These are phyloP conservation scores for Blastocystis sp. DNA, from an alignment of 352 stramenopile species.

Conservation along the genomic window DNA sequence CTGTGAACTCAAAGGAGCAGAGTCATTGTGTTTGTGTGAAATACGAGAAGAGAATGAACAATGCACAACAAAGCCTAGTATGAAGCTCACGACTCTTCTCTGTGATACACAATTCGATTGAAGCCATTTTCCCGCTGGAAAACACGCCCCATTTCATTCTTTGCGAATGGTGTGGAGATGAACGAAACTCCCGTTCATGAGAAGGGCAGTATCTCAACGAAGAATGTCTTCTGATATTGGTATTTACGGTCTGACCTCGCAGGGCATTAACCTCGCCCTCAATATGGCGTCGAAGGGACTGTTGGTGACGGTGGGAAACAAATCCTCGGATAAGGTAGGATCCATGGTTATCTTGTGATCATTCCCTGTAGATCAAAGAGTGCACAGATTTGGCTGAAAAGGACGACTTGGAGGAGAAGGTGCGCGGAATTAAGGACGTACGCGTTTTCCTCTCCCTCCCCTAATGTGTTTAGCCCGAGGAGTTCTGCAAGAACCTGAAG, in stretches of 20 bases:
- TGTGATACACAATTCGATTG: too few relatives aligned
- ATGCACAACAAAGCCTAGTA: too few relatives aligned
- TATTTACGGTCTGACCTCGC: slow-evolving; percentile 60
- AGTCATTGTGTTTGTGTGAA: too few relatives aligned
- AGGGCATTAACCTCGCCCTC: slow-evolving; percentile 24
- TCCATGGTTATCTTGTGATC: background rate
- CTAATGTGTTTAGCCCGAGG: background rate
- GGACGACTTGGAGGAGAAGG: slow-evolving; percentile 33
- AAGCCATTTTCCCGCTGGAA: too few relatives aligned
- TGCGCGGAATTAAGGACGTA: slow-evolving; percentile 58
- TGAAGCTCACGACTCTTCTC: too few relatives aligned
- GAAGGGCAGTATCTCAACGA: too few relatives aligned
- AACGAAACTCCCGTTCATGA: too few relatives aligned
- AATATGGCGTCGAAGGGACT: background rate
- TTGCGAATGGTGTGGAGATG: too few relatives aligned
- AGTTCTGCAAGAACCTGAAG: slow-evolving; percentile 44
- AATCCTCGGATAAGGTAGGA: slow-evolving; percentile 53
- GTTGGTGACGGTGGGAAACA: slow-evolving; percentile 55
- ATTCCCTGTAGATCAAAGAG: slow-evolving; percentile 41
- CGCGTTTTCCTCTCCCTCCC: background rate
- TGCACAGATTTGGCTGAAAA: slow-evolving; percentile 56
- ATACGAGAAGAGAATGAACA: too few relatives aligned
- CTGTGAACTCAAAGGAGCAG: too few relatives aligned
- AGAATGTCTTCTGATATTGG: slow-evolving; percentile 66
- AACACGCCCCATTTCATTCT: too few relatives aligned